phyloP scores from a whole-genome alignment of 1,139 yeast species.

The Debaryomycetaceae sp. region DNA sequence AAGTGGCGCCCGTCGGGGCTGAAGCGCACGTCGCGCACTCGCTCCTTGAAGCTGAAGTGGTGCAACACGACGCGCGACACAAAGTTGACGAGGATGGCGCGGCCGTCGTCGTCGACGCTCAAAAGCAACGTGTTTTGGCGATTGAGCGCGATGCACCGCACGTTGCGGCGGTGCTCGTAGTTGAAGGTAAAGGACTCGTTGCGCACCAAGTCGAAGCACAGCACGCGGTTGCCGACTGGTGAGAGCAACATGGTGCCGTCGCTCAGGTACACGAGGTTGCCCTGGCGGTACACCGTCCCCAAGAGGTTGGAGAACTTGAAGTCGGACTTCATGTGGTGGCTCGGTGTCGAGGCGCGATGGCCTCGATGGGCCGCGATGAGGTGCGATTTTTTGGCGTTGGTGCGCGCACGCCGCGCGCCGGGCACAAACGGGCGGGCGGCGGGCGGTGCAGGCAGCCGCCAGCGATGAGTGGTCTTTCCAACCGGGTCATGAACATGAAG shows the following conservation, averaged over 20 bases:
- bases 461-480: slow-evolving; percentile 48
- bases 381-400: not conserved
- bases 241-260: slow-evolving; percentile 82
- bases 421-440: not conserved
- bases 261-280: slow-evolving; percentile 79
- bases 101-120: slow-evolving; percentile 89
- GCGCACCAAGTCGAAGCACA: slow-evolving; percentile 80
- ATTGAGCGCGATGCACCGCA: slow-evolving; percentile 76
- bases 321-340: slow-evolving; percentile 38
- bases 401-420: slow-evolving; percentile 1
- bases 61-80: slow-evolving; percentile 83
- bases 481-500: slow-evolving; percentile 71
- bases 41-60: slow-evolving; percentile 87
- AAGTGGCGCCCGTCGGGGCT: slow-evolving; percentile 87
- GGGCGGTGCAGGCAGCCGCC: not conserved
- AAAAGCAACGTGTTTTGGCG: slow-evolving; percentile 74
- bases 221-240: slow-evolving; percentile 93
- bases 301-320: slow-evolving; percentile 73
- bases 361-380: not conserved
- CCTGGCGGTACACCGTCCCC: slow-evolving; percentile 93
- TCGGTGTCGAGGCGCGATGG: slow-evolving; percentile 3
- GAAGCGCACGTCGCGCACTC: slow-evolving; percentile 69
- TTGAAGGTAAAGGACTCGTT: slow-evolving; percentile 85
- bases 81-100: slow-evolving; percentile 88
- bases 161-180: slow-evolving; percentile 88